phyloP scores from a whole-genome alignment of 441 rosid species.

The Erodium moschatum region DNA sequence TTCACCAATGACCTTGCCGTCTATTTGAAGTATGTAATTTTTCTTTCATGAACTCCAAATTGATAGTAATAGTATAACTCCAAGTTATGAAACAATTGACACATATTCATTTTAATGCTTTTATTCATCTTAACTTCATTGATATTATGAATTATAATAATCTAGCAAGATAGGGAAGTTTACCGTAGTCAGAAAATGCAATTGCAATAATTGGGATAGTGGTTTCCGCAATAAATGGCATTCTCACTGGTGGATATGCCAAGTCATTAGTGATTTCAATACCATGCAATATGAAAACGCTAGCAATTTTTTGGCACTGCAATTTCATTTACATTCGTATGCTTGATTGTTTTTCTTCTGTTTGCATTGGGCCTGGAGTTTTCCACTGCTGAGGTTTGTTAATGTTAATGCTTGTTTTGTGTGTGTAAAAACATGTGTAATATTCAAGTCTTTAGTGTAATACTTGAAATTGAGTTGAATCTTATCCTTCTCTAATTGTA shows the following conservation, averaged over 20 bases:
- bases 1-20: background rate
- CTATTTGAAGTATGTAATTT: background rate
- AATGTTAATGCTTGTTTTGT: background rate
- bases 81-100: background rate
- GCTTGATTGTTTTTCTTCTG: constrained; percentile 70
- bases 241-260: background rate
- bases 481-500: constrained; percentile 12
- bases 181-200: too few relatives aligned
- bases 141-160: too few relatives aligned
- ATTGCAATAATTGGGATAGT: too few relatives aligned
- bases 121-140: background rate
- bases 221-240: background rate
- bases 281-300: too few relatives aligned
- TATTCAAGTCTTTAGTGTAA: background rate
- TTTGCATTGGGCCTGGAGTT: constrained; percentile 93
- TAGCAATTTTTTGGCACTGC: background rate
- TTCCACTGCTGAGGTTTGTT: constrained; percentile 69
- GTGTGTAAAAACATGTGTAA: background rate
- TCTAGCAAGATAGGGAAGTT: too few relatives aligned
- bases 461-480: background rate
- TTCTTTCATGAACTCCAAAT: background rate
- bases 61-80: background rate
- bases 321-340: constrained; percentile 8
- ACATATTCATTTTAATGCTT: background rate
- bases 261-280: background rate